Evolutionary conservation across 345 rosid genomes (phyloP).

Genomic region (Viola odorata): DNA sequence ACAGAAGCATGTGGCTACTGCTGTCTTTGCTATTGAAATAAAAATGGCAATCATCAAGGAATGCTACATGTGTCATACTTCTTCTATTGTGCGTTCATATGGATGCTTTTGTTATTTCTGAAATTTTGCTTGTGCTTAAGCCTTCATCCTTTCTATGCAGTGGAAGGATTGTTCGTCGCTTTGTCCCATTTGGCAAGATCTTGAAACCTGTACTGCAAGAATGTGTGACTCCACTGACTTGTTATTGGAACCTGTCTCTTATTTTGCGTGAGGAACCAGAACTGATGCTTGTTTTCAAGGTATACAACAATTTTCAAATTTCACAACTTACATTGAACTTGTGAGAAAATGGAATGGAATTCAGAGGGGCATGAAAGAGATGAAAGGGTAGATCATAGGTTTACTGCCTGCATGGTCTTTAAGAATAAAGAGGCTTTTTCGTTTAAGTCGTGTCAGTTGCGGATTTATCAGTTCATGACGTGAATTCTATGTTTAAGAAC

Average conservation of each 20-base stretch:
- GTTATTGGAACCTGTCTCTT: slow-evolving; percentile 82
- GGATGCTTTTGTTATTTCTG: too few species aligned
- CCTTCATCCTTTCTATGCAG: slow-evolving; percentile 27
- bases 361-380: neutral
- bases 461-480: neutral
- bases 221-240: slow-evolving; percentile 70
- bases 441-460: too few species aligned
- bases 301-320: slow-evolving; percentile 14
- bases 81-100: too few species aligned
- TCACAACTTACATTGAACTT: neutral
- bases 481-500: slow-evolving; percentile 39
- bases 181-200: slow-evolving; percentile 65
- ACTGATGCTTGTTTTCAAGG: slow-evolving; percentile 65
- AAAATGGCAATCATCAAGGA: too few species aligned
- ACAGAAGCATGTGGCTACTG: too few species aligned
- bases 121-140: neutral
- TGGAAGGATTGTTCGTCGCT: slow-evolving; percentile 50
- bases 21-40: too few species aligned
- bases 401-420: neutral
- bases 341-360: neutral
- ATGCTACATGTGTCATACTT: too few species aligned
- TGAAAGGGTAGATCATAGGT: neutral
- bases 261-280: slow-evolving; percentile 57
- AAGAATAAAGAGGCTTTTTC: too few species aligned
- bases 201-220: slow-evolving; percentile 80